A percentile compares a stretch with the other conserved stretches of the same genome.
Conservation (phyloP, 2,329 filamentous ascomycete species). For the Beauveria sp. region DNA sequence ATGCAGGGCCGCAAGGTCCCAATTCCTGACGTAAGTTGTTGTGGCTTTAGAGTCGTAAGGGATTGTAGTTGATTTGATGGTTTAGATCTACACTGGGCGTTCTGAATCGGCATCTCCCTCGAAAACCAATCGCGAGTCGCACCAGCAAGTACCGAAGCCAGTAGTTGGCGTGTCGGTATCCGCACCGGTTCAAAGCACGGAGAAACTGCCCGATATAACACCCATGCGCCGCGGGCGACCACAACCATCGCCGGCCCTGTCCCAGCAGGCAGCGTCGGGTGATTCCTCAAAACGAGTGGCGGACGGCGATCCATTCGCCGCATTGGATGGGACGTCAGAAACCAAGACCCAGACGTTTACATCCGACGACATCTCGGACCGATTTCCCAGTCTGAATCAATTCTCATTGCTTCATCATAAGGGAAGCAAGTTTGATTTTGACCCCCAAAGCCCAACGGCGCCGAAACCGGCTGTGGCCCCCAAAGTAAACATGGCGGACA, state of each 20-base stretch:
- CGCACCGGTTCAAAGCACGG: conserved; percentile 61
- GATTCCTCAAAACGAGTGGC: conserved; percentile 60
- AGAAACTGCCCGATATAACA: conserved; percentile 76
- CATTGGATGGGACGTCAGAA: conserved; percentile 58
- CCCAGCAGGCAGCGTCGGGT: conserved; percentile 33
- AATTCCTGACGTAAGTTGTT: conserved; percentile 69
- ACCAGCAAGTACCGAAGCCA: conserved; percentile 44
- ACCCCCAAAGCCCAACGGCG: conserved; percentile 41
- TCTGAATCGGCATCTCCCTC: conserved; percentile 43
- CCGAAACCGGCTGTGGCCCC: conserved; percentile 44
- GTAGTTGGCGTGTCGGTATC: conserved; percentile 76
- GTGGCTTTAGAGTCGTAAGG: conserved; percentile 10
- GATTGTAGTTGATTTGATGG: not conserved
- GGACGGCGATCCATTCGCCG: conserved; percentile 79
- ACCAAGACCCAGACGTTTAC: conserved; percentile 38
- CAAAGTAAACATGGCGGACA: conserved; percentile 62
- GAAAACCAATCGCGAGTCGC: conserved; percentile 28
- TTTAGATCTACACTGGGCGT: conserved; percentile 54
- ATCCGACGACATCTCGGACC: conserved; percentile 71
- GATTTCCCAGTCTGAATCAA: conserved; percentile 87
- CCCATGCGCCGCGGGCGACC: conserved; percentile 86
- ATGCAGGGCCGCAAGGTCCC: conserved; percentile 86
- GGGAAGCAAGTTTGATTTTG: conserved; percentile 78
- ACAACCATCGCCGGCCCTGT: conserved; percentile 26
- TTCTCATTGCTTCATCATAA: conserved; percentile 86